These are phyloP conservation scores for Curvularia eragrostidis DNA, from an alignment of 2,329 filamentous ascomycete genomes.

Conservation along the genomic window DNA sequence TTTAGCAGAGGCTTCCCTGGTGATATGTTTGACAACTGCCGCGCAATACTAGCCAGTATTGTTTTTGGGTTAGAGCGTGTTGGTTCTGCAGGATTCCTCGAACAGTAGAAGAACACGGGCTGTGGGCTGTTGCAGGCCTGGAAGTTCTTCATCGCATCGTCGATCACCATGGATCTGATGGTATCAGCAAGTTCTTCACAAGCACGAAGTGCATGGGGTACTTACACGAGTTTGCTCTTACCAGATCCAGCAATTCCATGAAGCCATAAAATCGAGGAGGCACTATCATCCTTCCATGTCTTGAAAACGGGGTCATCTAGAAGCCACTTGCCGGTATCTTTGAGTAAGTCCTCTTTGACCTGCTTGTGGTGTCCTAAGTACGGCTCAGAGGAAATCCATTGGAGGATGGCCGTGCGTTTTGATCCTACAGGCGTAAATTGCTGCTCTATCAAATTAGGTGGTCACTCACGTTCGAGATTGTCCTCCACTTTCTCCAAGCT, in stretches of 20 bases:
- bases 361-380: not conserved
- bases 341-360: conserved; percentile 10
- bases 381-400: not conserved
- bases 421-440: not conserved
- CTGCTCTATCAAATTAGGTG: too few species aligned
- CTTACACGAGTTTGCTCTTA: conserved; percentile 45
- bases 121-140: conserved; percentile 16
- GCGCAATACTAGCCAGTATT: conserved; percentile 28
- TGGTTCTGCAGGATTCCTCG: conserved; percentile 24
- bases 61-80: conserved; percentile 19
- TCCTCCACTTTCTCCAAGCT: not conserved
- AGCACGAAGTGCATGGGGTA: conserved; percentile 17
- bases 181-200: not conserved
- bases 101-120: conserved; percentile 32
- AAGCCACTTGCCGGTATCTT: conserved; percentile 26
- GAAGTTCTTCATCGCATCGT: conserved; percentile 19
- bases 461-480: not conserved
- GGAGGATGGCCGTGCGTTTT: not conserved
- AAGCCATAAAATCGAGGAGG: conserved; percentile 46
- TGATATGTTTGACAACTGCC: not conserved
- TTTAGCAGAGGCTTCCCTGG: not conserved
- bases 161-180: conserved; percentile 22
- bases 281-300: conserved; percentile 37
- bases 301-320: conserved; percentile 25
- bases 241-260: conserved; percentile 45